These are phyloP conservation scores for Arthromyces matolae DNA, from an alignment of 768 basidiomycete genomes.

Conservation along the genomic window DNA sequence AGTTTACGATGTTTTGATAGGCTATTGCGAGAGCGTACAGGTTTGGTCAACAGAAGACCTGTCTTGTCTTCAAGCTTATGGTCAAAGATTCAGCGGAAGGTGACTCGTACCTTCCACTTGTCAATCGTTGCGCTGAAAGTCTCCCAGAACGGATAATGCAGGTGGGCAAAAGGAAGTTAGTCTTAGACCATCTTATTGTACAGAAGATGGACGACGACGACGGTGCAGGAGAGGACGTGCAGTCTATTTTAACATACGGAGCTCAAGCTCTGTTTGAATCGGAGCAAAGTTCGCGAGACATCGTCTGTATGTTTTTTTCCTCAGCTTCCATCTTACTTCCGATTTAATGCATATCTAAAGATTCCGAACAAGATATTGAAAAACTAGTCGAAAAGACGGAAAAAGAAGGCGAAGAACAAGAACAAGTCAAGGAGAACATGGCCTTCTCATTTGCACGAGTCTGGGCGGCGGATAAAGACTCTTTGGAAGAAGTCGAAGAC, in stretches of 20 bases:
- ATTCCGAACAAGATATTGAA: conserved; percentile 79
- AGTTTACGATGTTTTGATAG: conserved; percentile 35
- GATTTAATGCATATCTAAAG: conserved; percentile 32
- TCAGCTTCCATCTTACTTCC: not conserved
- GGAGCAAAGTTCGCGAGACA: conserved; percentile 56
- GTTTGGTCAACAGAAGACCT: conserved; percentile 92
- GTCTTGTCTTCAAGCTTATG: conserved; percentile 95
- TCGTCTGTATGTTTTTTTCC: conserved; percentile 50
- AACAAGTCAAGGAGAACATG: conserved; percentile 45
- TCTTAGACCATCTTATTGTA: conserved; percentile 92
- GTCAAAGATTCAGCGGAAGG: conserved; percentile 92
- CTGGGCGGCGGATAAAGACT: conserved; percentile 79
- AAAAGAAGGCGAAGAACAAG: conserved; percentile 57
- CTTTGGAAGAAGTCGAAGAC: conserved; percentile 64
- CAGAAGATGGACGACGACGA: conserved; percentile 92
- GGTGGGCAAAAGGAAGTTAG: conserved; percentile 92
- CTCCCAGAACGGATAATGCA: conserved; percentile 84
- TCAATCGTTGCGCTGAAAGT: not conserved
- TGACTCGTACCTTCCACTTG: conserved; percentile 17
- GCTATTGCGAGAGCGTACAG: conserved; percentile 94
- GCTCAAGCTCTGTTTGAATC: conserved; percentile 82
- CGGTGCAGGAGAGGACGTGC: conserved; percentile 67
- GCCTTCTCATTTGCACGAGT: conserved; percentile 88
- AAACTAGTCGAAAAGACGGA: conserved; percentile 86
- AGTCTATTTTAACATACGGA: conserved; percentile 85